These are phyloP conservation scores for Viola pubescens DNA, from an alignment of 441 rosid genomes.

Conservation along the genomic window DNA sequence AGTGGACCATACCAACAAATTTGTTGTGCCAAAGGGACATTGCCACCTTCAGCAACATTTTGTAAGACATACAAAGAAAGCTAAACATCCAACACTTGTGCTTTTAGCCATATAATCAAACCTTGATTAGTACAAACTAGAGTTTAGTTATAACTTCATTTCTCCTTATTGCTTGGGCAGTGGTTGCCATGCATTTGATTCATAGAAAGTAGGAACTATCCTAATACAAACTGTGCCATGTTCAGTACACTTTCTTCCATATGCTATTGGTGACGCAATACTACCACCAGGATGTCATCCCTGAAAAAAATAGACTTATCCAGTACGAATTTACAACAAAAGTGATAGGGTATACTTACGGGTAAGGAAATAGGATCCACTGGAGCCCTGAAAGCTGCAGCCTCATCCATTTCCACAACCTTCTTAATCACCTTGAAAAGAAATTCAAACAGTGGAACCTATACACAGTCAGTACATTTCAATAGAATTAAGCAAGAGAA, in stretches of 20 bases:
- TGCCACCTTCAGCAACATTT: no score
- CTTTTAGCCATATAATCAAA: not conserved
- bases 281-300: not conserved
- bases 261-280: not conserved
- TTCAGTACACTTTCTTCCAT: not conserved
- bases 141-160: not conserved
- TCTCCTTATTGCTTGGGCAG: no score
- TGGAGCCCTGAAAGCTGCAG: conserved; percentile 40
- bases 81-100: no score
- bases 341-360: conserved; percentile 25
- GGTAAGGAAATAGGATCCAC: conserved; percentile 43
- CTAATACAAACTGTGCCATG: no score
- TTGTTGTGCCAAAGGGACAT: no score
- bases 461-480: not conserved
- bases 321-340: no score
- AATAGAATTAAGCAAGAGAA: no score
- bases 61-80: no score
- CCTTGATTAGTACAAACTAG: not conserved
- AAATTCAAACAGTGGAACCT: not conserved
- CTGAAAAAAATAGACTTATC: not conserved
- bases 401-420: conserved; percentile 56
- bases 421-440: conserved; percentile 39
- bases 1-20: no score
- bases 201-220: no score
- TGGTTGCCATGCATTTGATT: no score